Evolutionary conservation across 768 basidiomycete species (phyloP).

Genomic region (Agaricus blazei): DNA sequence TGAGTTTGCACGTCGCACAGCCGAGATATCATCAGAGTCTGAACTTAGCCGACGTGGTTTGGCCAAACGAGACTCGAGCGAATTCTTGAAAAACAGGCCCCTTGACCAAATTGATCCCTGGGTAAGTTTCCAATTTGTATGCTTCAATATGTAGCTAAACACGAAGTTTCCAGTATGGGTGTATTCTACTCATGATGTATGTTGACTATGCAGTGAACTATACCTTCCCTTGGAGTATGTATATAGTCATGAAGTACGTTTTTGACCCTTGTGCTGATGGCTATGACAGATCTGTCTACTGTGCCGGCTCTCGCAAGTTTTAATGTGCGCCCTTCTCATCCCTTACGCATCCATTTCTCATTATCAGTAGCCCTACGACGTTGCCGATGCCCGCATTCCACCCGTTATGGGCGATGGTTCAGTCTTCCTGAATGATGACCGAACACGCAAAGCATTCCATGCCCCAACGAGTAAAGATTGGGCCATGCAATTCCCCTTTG

Average conservation of each 20-base stretch:
- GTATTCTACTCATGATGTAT: constrained; percentile 58
- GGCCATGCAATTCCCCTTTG: constrained; percentile 30
- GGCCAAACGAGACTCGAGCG: constrained; percentile 18
- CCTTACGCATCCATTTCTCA: background rate
- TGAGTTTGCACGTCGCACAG: constrained; percentile 15
- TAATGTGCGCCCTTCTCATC: constrained; percentile 22
- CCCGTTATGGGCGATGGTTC: constrained; percentile 43
- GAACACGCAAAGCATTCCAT: constrained; percentile 57
- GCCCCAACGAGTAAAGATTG: constrained; percentile 58
- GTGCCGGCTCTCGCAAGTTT: constrained; percentile 30
- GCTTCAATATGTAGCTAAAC: background rate
- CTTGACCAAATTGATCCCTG: constrained; percentile 56
- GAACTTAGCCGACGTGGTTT: constrained; percentile 18
- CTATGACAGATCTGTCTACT: constrained; percentile 18
- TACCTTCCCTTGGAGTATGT: constrained; percentile 59
- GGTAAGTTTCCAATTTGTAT: constrained; percentile 24
- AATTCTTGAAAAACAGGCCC: constrained; percentile 39
- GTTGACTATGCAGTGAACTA: constrained; percentile 71
- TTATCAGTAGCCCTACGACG: constrained; percentile 40
- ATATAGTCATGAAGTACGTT: background rate
- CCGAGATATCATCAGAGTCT: constrained; percentile 10
- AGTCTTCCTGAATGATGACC: constrained; percentile 60
- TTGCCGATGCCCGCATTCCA: constrained; percentile 53
- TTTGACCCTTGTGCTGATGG: background rate
- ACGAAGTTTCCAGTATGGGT: constrained; percentile 44